Percentiles rank a stretch among this genome's conserved stretches.
phyloP scores from a whole-genome alignment of 768 basidiomycete genomes.

The Amanita inopinata region DNA sequence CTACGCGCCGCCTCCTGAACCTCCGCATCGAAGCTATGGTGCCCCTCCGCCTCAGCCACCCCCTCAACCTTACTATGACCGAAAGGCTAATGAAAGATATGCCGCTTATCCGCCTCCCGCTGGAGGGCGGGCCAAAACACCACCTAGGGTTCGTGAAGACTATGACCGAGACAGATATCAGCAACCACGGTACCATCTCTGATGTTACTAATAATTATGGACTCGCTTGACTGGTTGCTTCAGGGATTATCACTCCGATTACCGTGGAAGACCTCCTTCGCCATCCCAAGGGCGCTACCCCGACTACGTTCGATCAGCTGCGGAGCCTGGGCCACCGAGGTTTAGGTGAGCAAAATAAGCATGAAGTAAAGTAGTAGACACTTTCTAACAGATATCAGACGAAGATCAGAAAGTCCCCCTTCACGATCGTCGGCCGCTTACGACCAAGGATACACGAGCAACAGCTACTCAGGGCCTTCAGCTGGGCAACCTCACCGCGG shows the following conservation, averaged over 20 bases:
- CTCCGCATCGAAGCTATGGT: constrained; percentile 43
- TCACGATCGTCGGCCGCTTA: constrained; percentile 39
- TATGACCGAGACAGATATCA: constrained; percentile 41
- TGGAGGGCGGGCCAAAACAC: constrained; percentile 46
- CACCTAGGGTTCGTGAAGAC: constrained; percentile 54
- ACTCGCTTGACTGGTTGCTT: constrained; percentile 6
- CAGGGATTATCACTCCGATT: constrained; percentile 49
- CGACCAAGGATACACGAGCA: constrained; percentile 39
- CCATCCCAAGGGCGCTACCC: constrained; percentile 42
- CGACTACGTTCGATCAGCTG: constrained; percentile 42
- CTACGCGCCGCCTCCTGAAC: constrained; percentile 43
- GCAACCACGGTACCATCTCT: constrained; percentile 37
- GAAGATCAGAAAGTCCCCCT: constrained; percentile 67
- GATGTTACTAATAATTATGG: not conserved
- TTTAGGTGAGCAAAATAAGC: constrained; percentile 27
- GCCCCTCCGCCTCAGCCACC: constrained; percentile 36
- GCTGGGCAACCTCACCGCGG: constrained; percentile 12
- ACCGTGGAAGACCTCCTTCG: constrained; percentile 44
- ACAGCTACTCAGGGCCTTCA: constrained; percentile 39
- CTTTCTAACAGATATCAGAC: constrained; percentile 21
- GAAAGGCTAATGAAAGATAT: constrained; percentile 44
- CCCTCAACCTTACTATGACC: constrained; percentile 44
- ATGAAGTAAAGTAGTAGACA: not conserved
- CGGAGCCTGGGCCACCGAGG: constrained; percentile 35
- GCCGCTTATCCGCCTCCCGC: constrained; percentile 35